Conservation (phyloP, 1,139 yeast species). For the Scheffersomyces insectosa region DNA sequence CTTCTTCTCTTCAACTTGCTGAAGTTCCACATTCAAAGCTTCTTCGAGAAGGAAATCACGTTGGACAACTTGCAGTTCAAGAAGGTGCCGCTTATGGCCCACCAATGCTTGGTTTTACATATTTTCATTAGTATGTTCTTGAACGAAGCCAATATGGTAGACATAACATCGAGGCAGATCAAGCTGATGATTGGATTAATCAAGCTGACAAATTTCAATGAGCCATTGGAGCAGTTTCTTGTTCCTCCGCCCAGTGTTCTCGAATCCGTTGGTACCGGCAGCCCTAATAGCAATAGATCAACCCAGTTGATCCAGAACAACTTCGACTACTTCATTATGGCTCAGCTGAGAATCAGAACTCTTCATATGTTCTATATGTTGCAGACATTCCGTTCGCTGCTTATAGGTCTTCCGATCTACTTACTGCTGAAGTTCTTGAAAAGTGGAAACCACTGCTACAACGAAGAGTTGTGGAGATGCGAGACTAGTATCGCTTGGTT, state of each 20-base stretch:
- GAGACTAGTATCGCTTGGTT: conserved; percentile 62
- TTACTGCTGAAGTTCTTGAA: conserved; percentile 58
- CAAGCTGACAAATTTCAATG: conserved; percentile 71
- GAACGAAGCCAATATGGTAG: conserved; percentile 71
- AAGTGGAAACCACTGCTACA: conserved; percentile 74
- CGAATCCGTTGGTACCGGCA: conserved; percentile 3
- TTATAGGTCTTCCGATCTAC: conserved; percentile 61
- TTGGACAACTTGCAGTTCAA: conserved; percentile 51
- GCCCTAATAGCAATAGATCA: conserved; percentile 8
- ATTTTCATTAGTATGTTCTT: conserved; percentile 82
- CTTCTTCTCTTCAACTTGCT: conserved; percentile 76
- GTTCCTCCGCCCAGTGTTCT: conserved; percentile 51
- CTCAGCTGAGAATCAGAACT: conserved; percentile 85
- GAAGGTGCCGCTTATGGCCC: conserved; percentile 82
- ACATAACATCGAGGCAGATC: conserved; percentile 73
- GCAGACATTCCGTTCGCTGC: conserved; percentile 67
- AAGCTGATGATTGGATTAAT: conserved; percentile 78
- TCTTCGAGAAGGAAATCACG: conserved; percentile 60
- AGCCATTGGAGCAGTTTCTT: conserved; percentile 63
- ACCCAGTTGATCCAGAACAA: conserved; percentile 39
- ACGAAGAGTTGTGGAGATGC: conserved; percentile 72
- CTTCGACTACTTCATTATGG: conserved; percentile 73
- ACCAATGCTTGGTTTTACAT: conserved; percentile 79
- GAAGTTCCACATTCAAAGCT: conserved; percentile 73
- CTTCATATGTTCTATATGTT: conserved; percentile 76